Conservation (phyloP, 179 eudicot genomes). For the Beta corolliflora region DNA sequence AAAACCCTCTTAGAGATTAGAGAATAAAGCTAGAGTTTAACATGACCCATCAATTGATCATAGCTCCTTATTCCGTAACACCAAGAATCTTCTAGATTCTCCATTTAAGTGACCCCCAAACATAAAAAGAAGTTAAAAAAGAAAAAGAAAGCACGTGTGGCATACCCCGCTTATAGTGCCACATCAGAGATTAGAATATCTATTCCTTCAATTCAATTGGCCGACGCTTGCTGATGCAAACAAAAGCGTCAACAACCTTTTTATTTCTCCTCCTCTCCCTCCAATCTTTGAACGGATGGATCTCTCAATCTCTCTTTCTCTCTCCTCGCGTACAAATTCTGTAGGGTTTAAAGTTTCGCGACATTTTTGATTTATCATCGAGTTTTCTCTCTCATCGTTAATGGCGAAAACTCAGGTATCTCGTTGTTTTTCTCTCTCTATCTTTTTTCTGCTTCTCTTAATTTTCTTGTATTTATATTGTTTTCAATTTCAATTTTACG, state of each 20-base stretch:
- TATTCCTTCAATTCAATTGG: slow-evolving; percentile 25
- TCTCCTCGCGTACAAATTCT: background rate
- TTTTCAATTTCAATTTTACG: background rate
- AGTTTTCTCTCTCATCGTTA: background rate
- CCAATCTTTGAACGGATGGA: slow-evolving; percentile 12
- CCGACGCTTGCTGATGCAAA: background rate
- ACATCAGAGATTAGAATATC: slow-evolving; percentile 28
- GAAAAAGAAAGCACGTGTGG: background rate
- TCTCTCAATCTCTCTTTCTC: background rate
- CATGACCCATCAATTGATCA: too few species aligned
- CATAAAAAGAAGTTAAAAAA: too few species aligned
- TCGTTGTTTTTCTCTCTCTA: background rate
- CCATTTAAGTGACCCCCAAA: too few species aligned
- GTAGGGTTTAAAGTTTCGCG: slow-evolving; percentile 6
- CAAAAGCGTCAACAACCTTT: background rate
- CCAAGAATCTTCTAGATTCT: too few species aligned
- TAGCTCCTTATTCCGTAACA: too few species aligned
- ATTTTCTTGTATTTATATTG: background rate
- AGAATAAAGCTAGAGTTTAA: too few species aligned
- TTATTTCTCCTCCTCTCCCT: slow-evolving; percentile 16
- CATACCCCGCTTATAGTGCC: slow-evolving; percentile 4
- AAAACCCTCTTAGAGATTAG: too few species aligned
- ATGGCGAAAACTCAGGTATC: slow-evolving; percentile 17
- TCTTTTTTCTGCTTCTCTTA: background rate
- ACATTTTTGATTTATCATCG: background rate